A percentile compares a stretch with the other conserved stretches of the same genome.
Evolutionary conservation across 1,284 basidiomycete species (phyloP).

Genomic region (Moesziomyces sp.): DNA sequence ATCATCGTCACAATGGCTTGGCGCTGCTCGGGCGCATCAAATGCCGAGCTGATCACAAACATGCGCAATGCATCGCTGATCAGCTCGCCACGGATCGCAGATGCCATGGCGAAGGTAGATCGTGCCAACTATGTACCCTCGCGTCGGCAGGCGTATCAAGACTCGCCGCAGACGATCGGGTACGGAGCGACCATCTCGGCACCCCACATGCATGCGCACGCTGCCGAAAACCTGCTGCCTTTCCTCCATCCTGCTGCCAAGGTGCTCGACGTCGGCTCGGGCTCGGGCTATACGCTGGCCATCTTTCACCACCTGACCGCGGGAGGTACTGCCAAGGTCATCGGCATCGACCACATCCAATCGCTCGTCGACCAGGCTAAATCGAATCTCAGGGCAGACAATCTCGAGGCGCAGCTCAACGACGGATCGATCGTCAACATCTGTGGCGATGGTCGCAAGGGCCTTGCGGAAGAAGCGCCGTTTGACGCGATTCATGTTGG

Average conservation of each 20-base stretch:
- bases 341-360: constrained; percentile 90
- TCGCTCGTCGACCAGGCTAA: constrained; percentile 73
- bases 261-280: constrained; percentile 77
- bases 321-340: constrained; percentile 71
- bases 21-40: constrained; percentile 77
- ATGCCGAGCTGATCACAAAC: constrained; percentile 79
- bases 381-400: constrained; percentile 78
- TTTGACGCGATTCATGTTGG: constrained; percentile 94
- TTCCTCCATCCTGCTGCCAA: constrained; percentile 77
- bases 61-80: constrained; percentile 74
- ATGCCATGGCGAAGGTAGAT: constrained; percentile 56
- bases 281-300: constrained; percentile 58
- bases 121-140: constrained; percentile 74
- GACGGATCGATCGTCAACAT: constrained; percentile 74
- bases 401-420: constrained; percentile 73
- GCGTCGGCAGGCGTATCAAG: constrained; percentile 73
- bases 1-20: constrained; percentile 76
- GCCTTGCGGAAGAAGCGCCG: constrained; percentile 72
- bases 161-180: constrained; percentile 84
- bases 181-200: constrained; percentile 87
- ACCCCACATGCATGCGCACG: constrained; percentile 87
- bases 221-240: constrained; percentile 77
- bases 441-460: constrained; percentile 80
- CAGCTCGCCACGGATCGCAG: constrained; percentile 34
- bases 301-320: constrained; percentile 62